Base-by-base conservation (phyloP, 768 basidiomycete genomes). In the Collybia sp. region DNA sequence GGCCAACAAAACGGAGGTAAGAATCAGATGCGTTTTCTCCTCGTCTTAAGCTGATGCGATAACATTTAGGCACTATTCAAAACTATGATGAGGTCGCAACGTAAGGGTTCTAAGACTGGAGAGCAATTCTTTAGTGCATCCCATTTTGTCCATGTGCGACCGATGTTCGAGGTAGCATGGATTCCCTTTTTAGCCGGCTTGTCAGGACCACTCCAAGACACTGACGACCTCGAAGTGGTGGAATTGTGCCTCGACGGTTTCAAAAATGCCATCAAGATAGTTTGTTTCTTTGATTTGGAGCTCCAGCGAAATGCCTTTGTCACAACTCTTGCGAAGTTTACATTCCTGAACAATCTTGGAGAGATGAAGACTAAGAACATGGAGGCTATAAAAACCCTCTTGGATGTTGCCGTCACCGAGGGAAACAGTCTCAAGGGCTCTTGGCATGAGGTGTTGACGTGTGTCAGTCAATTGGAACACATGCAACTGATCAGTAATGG, bases 341-440 rank as follows among this genome's bases (percentile, higher is more conserved):
- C 96, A 0, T 96, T 96, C 75, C 73, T 98, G 52, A 97, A 90
- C 64, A 98, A 99, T 59, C 69, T 98, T 4, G 93, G 93, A 45
- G 96, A 98, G 72, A 99, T 99, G 96, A 94, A 93, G 68, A 77
- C 91, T 30, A 98, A 98, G 73, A 98, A 98, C 60, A 96, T 99
- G 82, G 96, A 98, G 61, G 96, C 95, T 5, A 97, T 99, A 70
- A 98, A 97, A 66, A 70, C 91, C 2, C 73, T 99, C 43, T 71
- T 99, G 10, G 96, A 98, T 58, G 82, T 99, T 37, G 95, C 96
- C 12, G 87, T 95, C 34, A 87, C 81, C n/a, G 94, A 99, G 61
- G 96, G 96, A 49, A 97, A 96, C 62, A 85, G 91, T 61, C 76
- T 99, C 50, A 96, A 94, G 69, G 86, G 85, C 1, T 93, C 88